Base-by-base conservation (phyloP, 192 early-diverging fungal genomes). In the Lunasporangiospora selenospora region DNA sequence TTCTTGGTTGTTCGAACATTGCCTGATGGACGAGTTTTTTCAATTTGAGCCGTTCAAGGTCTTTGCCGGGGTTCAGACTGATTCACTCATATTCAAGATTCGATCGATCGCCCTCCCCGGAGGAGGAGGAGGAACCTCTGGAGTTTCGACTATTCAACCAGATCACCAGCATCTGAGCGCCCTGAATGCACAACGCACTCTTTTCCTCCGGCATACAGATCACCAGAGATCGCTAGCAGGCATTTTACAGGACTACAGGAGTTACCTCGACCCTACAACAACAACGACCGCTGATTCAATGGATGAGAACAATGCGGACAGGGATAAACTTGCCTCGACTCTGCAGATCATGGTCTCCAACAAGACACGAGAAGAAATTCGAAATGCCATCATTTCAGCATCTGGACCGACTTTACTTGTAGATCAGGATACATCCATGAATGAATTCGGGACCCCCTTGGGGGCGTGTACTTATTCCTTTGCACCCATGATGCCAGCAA, bases 1-100 rank as follows among this genome's bases (percentile, higher is more conserved):
- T 42, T 7, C 13, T 13, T 84, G 82, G 85, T 62, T 86, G 9
- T 84, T 83, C 66, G 59, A 81, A 3, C 69, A 81, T 48, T 84
- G 75, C 37, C 41, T 78, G 32, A 40, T 86, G 21, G 73, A 82
- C 18, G 79, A 83, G 33, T 75, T 83, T 30, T 84, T 78, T 32
- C 81, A 84, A 51, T 86, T 86, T 54, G 82, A 84, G 30, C 82
- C 82, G 4, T 86, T 77, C 49, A 86, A 86, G 43, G 79, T 86
- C 5, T 86, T 83, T 80, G 73, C 79, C n/a, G 83, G 82, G 47
- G 77, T 84, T 19, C 85, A 86, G 42, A 86, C 85, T 0, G 85
- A 86, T 23, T 86, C 85, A 9, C 62, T 86, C 15, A 79, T 86
- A 19, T 86, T 86, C 56, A 76, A 75, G 40, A 37, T 86, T 3